Evolutionary conservation across 805 yeast species (phyloP), one percentile per base, ranked within the genome.

Genomic region (Kregervanrija fluxuum): DNA sequence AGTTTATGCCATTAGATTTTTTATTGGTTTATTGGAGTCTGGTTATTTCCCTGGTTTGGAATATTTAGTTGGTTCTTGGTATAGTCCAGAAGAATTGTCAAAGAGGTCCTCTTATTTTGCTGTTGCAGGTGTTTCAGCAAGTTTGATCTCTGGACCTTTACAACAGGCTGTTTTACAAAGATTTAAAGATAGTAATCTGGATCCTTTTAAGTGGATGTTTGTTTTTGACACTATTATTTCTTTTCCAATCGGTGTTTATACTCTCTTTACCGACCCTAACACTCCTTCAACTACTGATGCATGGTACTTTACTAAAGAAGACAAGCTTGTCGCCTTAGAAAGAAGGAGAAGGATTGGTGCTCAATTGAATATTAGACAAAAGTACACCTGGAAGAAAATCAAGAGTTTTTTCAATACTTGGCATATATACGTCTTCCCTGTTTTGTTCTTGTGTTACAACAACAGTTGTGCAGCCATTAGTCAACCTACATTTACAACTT

Each of bases 191-290:
- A 82, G 80, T 15, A 62, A 54, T 1, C 59, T 74, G 10, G 67
- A 69, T 11, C 76, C 84, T 6, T 81, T 85, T 85, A 67, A 79
- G 64, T 80, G 85, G 85, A 73, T 78, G 55, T 81, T 79, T 53
- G 70, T 82, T 38, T 67, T 82, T 45, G 84, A 80, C 56, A 82
- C 81, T 14, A 57, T 75, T 41, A 68, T 82, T 37, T 74, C 82
- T 11, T 51, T 80, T 30, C 74, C 68, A 1, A 73, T 82, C 36
- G 86, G 81, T 3, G n/a, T 80, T 11, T 47, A 75, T 41, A 85
- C 84, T 0, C 67, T 71, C 46, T 75, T 73, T 54, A 51, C 69
- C 54, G 64, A 78, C 47, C 86, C 86, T 9, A 85, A 84, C 42
- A 78, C 82, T 28, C 86, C 86, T 9, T 63, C 71, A 41, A 69